Base-by-base conservation (phyloP, 805 yeast genomes). In the Dipodascus albidus region DNA sequence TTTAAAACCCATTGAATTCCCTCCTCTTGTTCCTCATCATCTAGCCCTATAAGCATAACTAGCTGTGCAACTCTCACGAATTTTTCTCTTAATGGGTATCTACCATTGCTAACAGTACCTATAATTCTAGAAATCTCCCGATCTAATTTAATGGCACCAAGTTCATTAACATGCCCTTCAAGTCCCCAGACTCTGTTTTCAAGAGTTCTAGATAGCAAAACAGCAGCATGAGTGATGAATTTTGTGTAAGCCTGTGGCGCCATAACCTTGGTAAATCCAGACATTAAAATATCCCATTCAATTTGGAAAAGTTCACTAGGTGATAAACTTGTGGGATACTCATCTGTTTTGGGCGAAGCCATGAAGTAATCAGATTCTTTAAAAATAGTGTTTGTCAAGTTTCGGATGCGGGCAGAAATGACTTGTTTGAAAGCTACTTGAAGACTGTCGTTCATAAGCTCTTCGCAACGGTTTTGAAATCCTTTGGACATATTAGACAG, bases 51-150 rank as follows among this genome's bases (percentile, higher is more conserved):
- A 48, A 88, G 73, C 73, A 87, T 77, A 20, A 88, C 85, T 47
- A 93, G 75, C 65, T 91, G 98, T 0, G 96, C 88, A 3, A 88
- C 81, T 55, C 88, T 74, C 4, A 85, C 75, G 63, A 91, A 91
- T 60, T 79, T 78, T 56, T 87, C 93, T 55, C 96, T 74, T 59
- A 89, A 70, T 35, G 77, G 77, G 67, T 89, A 91, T 54, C 81
- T 79, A 50, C 81, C 83, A 50, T 95, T 66, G 17, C 66, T 61
- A 3, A 87, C 77, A 54, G 83, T 84, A 48, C 82, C 77, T 51
- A 93, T 85, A 33, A 91, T 75, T 23, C 79, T 74, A 49, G 89
- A 80, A 21, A 89, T 70, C 63, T 90, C 96, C 55, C 86, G 80
- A 58, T 93, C 98, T 50, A 93, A 70, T 58, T 82, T 85, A 19